Conservation (phyloP, 805 yeast species). For the Ogataea philodendri region DNA sequence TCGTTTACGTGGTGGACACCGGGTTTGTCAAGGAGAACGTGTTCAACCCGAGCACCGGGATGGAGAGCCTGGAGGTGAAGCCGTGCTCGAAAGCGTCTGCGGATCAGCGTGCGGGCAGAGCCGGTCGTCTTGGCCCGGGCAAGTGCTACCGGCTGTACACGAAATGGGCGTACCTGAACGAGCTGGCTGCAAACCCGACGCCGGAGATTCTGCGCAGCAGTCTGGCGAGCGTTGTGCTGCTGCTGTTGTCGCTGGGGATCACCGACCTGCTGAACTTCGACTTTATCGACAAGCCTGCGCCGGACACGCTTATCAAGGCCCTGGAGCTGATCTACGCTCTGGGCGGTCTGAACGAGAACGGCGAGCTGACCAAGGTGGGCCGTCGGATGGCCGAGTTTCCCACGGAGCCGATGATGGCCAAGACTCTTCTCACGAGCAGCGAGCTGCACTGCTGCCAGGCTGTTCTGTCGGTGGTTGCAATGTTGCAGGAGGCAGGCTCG, state of each 20-base stretch:
- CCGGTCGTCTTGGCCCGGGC: conserved; percentile 97
- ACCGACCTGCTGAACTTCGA: conserved; percentile 80
- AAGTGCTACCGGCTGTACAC: conserved; percentile 89
- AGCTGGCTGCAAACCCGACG: conserved; percentile 72
- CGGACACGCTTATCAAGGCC: conserved; percentile 68
- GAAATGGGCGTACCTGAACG: conserved; percentile 74
- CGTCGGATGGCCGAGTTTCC: conserved; percentile 89
- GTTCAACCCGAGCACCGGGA: conserved; percentile 82
- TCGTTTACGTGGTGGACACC: conserved; percentile 89
- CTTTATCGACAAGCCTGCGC: conserved; percentile 86
- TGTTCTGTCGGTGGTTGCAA: conserved; percentile 70
- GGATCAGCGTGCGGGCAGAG: conserved; percentile 95
- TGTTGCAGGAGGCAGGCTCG: conserved; percentile 77
- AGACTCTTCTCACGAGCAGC: conserved; percentile 64
- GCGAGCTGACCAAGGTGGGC: conserved; percentile 75
- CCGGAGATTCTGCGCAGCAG: conserved; percentile 93
- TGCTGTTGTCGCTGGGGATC: conserved; percentile 80
- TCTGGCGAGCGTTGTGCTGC: conserved; percentile 68
- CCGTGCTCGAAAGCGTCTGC: conserved; percentile 96
- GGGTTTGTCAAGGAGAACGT: conserved; percentile 93
- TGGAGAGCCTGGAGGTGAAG: conserved; percentile 80
- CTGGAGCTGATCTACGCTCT: conserved; percentile 79
- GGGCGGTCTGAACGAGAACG: conserved; percentile 81
- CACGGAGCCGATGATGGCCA: conserved; percentile 85
- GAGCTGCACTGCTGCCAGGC: conserved; percentile 62